Base-by-base conservation (phyloP, 106 monocot genomes). In the Dendrobium catenatum region DNA sequence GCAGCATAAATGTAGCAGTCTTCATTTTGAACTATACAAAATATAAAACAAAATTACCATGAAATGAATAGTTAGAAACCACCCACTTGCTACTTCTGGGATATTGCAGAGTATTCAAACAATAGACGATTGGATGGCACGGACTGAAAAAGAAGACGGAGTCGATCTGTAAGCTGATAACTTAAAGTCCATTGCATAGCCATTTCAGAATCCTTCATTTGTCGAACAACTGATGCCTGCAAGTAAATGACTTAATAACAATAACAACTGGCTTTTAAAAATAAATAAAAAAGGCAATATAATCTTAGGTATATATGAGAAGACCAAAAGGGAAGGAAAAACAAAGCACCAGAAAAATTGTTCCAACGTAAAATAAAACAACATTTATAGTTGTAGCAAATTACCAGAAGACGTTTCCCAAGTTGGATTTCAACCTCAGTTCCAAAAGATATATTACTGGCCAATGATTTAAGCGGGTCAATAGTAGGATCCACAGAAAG, bases 191-290 rank as follows among this genome's bases (percentile, higher is more conserved):
- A 95, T 61, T 99, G 99, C 95, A 93, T 91, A 13, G 95, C 95
- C 95, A 99, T 93, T 88, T 99, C 95, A 46, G 99, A 99, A 48
- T 99, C 99, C 83, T 99, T 99, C 95, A 99, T 99, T 76, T 99
- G 99, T 79, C 99, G 88, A 47, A 95, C 95, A 26, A 99, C 87
- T 20, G 95, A 99, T 37, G 90, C 99, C 95, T 99, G 87, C 7
- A 83, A 80, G n/a, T 3, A 79, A 44, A 26, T 68, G 17, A 81
- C 10, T 18, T 13, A 4, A 41, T 41, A 13, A 78, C 4, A 56
- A 29, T 41, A 13, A 78, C 4, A 56, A 29, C 55, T n/a, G 54
- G 26, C 26, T 37, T 78, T 78, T 72, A 10, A 33, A 40, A 40
- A 72, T 2, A 33, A 33, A 4, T 72, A 27, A 16, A 72, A 29